Evolutionary conservation across 345 rosid species (phyloP), one percentile per base, ranked within the genome.

Genomic region (Melastoma malabathricum): DNA sequence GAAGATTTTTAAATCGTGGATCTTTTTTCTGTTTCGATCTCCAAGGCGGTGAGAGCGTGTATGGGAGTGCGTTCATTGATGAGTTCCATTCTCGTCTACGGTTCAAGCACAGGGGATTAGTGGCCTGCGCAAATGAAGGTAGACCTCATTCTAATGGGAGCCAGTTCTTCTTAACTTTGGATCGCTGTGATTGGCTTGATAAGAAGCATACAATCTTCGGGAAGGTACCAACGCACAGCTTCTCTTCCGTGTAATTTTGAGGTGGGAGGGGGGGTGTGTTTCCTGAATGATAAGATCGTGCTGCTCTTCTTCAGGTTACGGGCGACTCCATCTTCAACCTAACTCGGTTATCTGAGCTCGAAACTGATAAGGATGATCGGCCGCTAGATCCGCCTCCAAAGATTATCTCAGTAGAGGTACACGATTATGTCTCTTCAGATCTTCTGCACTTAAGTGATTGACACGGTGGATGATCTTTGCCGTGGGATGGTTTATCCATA

Each of bases 51-150:
- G 97, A 82, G 25, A 87, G 98, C 67, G 79, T 84, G 48, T 92
- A 87, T 48, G 90, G 95, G 58, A 67, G 67, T 51, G 52, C 54
- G 0, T 92, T 92, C 63, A 59, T 72, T 1, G 98, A 92, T 64
- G 98, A 92, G 63, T 80, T 74, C 44, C 97, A 92, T 68, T 75
- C 98, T 1, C 93, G 88, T 43, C 52, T 92, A 59, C 73, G 95
- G 48, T 92, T 92, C 66, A 87, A 84, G 53, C 97, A 92, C 66
- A 72, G 98, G 47, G 97, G 94, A 14, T 53, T 92, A 47, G 84
- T 92, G 43, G 98, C 97, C 3, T 87, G 89, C 74, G 98, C 95
- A 13, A 87, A 87, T 76, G 86, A 82, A 23, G 84, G 94, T 58
- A 46, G 75, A 7, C 90, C 93, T 0, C 76, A 87, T 70, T 68